A percentile compares a stretch with the other conserved stretches of the same genome.
Evolutionary conservation across 768 basidiomycete species (phyloP).

Genomic region (Daedalea quercina): DNA sequence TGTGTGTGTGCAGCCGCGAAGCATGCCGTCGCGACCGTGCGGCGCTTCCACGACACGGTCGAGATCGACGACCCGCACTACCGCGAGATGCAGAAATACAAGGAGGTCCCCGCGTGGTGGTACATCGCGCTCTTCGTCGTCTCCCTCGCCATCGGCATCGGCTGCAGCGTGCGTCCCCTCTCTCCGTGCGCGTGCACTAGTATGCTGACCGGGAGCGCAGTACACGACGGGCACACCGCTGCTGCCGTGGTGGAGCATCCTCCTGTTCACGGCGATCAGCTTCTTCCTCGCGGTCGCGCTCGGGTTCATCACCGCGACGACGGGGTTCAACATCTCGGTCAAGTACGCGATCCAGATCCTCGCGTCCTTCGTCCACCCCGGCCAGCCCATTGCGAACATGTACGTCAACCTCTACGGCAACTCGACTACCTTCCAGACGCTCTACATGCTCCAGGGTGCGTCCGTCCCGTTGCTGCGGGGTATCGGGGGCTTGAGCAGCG

Average conservation of each 20-base stretch:
- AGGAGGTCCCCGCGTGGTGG: conserved; percentile 49
- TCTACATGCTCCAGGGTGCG: conserved; percentile 43
- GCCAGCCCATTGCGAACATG: conserved; percentile 45
- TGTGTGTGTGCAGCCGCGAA: background rate
- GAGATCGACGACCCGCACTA: conserved; percentile 48
- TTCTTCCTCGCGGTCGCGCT: conserved; percentile 30
- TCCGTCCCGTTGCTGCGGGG: background rate
- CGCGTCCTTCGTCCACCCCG: conserved; percentile 42
- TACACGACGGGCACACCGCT: conserved; percentile 33
- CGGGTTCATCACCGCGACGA: conserved; percentile 35
- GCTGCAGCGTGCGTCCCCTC: conserved; percentile 26
- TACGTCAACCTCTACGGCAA: conserved; percentile 51
- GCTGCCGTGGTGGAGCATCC: conserved; percentile 48
- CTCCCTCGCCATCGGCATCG: conserved; percentile 43
- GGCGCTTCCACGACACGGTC: conserved; percentile 14
- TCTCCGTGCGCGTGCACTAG: background rate
- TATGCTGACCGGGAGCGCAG: conserved; percentile 5
- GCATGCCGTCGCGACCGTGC: background rate
- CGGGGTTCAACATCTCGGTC: conserved; percentile 39
- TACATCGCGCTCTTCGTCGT: conserved; percentile 38
- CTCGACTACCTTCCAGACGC: conserved; percentile 44
- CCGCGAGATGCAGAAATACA: conserved; percentile 44
- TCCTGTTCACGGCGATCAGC: conserved; percentile 38
- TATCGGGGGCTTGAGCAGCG: background rate
- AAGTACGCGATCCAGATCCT: conserved; percentile 45